Percentiles rank a stretch among this genome's conserved stretches.
phyloP scores from a whole-genome alignment of 1,139 yeast genomes.

The Cylindricascospora bacillispora region DNA sequence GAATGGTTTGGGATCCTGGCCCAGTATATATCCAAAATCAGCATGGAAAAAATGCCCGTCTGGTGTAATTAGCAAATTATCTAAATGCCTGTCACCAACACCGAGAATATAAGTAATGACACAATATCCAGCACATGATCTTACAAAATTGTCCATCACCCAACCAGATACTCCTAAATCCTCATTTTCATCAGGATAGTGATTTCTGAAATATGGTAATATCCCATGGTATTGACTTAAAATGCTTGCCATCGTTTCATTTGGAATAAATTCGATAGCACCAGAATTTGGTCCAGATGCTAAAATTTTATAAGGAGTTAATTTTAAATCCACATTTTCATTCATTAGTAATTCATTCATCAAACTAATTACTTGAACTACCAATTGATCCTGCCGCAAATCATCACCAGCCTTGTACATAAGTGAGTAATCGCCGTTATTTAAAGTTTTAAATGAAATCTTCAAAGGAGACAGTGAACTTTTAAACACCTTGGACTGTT shows the following conservation, averaged over 20 bases:
- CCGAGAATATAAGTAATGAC: constrained; percentile 90
- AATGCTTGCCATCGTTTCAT: constrained; percentile 78
- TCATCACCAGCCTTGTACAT: constrained; percentile 97
- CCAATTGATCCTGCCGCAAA: constrained; percentile 88
- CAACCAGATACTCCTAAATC: constrained; percentile 63
- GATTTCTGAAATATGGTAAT: constrained; percentile 50
- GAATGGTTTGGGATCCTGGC: constrained; percentile 95
- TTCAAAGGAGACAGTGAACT: constrained; percentile 83
- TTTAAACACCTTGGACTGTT: constrained; percentile 76
- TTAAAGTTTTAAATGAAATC: constrained; percentile 61
- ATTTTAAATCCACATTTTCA: constrained; percentile 77
- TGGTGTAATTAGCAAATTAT: constrained; percentile 60
- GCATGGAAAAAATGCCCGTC: constrained; percentile 92
- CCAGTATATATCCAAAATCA: constrained; percentile 92
- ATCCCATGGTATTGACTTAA: constrained; percentile 65
- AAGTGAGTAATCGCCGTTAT: constrained; percentile 43
- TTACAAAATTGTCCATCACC: constrained; percentile 86
- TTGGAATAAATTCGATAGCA: constrained; percentile 83
- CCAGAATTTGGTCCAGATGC: constrained; percentile 92
- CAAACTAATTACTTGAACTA: constrained; percentile 77
- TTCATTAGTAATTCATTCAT: constrained; percentile 84
- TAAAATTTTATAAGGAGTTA: constrained; percentile 80
- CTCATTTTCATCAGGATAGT: constrained; percentile 45
- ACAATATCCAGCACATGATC: constrained; percentile 96
- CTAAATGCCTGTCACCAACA: constrained; percentile 94